Evolutionary conservation across 2,329 filamentous ascomycete genomes (phyloP).

Genomic region (Diplocarpon rosae): DNA sequence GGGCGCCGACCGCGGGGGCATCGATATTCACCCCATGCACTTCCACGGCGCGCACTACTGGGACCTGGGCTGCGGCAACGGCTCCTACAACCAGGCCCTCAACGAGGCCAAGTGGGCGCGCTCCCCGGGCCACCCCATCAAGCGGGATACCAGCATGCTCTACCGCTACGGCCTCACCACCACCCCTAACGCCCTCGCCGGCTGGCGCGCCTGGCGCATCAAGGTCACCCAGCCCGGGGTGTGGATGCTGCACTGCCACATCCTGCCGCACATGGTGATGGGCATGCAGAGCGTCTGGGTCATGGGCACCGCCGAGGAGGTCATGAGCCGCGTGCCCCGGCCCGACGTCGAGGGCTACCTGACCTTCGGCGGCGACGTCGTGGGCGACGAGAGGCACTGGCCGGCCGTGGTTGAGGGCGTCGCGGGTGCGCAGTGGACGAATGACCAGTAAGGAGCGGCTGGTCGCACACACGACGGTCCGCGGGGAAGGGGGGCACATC

Average conservation of each 20-base stretch:
- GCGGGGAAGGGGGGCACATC: too few relatives aligned
- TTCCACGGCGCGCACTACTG: slow-evolving; percentile 34
- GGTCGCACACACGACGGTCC: too few relatives aligned
- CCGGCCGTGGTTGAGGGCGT: slow-evolving; percentile 15
- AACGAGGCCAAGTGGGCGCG: slow-evolving; percentile 31
- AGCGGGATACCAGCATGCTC: slow-evolving; percentile 33
- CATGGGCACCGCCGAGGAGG: slow-evolving; percentile 25
- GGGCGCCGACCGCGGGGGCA: slow-evolving; percentile 27
- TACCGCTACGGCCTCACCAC: slow-evolving; percentile 33
- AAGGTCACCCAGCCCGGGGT: slow-evolving; percentile 35
- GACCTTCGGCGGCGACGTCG: slow-evolving; percentile 25
- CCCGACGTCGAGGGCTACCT: slow-evolving; percentile 27
- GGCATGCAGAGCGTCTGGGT: slow-evolving; percentile 31
- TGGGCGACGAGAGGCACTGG: slow-evolving; percentile 23
- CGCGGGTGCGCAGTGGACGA: neutral
- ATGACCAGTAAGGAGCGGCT: neutral
- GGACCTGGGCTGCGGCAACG: slow-evolving; percentile 35
- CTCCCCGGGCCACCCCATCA: slow-evolving; percentile 10
- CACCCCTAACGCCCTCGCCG: slow-evolving; percentile 26
- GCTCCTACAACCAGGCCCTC: slow-evolving; percentile 30
- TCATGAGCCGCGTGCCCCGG: slow-evolving; percentile 14
- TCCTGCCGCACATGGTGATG: slow-evolving; percentile 38
- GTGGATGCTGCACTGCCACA: slow-evolving; percentile 37
- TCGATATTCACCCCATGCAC: slow-evolving; percentile 37
- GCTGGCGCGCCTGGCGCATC: slow-evolving; percentile 41